phyloP scores from a whole-genome alignment of 176 grass and related monocot genomes.

The Aegilops umbellulata region DNA sequence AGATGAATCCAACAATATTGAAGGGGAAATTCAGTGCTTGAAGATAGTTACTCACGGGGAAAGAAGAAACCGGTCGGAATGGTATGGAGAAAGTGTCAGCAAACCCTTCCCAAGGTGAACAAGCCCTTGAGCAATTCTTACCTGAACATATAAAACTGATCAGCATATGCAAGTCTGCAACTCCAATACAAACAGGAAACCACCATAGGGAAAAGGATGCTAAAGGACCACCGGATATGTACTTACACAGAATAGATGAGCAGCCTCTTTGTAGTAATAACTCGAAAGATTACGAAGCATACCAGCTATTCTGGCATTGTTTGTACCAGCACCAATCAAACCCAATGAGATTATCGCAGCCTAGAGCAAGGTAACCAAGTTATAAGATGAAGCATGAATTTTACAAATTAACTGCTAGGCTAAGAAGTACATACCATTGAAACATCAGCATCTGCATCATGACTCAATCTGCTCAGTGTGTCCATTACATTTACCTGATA shows the following conservation, averaged over 20 bases:
- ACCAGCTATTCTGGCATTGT: constrained; percentile 96
- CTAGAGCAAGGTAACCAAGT: constrained; percentile 29
- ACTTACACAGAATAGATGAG: constrained; percentile 97
- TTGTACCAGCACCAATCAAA: constrained; percentile 95
- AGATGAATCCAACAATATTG: background rate
- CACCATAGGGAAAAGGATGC: background rate
- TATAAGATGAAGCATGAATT: background rate
- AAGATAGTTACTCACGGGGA: constrained; percentile 67
- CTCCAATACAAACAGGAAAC: constrained; percentile 7
- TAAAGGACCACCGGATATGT: constrained; percentile 1
- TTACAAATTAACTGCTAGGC: background rate
- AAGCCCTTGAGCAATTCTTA: constrained; percentile 96
- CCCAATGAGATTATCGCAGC: constrained; percentile 90
- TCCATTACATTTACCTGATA: constrained; percentile 98
- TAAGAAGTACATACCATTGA: constrained; percentile 59
- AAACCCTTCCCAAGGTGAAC: constrained; percentile 98
- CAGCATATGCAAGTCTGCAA: background rate
- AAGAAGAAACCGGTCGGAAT: constrained; percentile 94
- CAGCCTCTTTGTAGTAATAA: constrained; percentile 99
- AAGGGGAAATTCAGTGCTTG: background rate
- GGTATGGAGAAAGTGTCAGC: constrained; percentile 93
- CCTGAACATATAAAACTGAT: constrained; percentile 53
- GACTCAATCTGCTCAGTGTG: constrained; percentile 97
- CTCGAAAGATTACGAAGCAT: constrained; percentile 99
- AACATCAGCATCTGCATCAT: constrained; percentile 94